These are phyloP conservation scores for Beauveria sp. DNA, from an alignment of 2,329 filamentous ascomycete genomes.

Conservation along the genomic window DNA sequence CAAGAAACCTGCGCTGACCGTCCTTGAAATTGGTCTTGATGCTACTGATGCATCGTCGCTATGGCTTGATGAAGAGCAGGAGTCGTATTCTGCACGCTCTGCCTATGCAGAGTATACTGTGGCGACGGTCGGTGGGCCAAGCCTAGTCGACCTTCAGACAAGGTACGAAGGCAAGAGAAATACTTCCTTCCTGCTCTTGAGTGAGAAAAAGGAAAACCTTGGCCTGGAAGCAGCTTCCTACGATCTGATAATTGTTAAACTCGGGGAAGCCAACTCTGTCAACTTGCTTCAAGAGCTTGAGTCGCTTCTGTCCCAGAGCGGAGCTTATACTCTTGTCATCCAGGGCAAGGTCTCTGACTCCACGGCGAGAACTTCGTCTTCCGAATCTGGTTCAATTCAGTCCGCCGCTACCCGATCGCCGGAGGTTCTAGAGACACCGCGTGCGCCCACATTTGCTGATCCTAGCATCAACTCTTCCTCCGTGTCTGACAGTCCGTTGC, in stretches of 20 bases:
- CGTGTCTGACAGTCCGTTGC: background rate
- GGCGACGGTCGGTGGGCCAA: background rate
- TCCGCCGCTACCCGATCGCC: background rate
- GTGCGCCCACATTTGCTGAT: background rate
- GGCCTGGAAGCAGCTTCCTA: background rate
- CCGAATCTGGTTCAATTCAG: background rate
- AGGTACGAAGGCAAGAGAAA: background rate
- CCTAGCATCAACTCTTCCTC: background rate
- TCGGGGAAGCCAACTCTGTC: background rate
- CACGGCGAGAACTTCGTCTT: background rate
- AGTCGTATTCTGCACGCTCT: background rate
- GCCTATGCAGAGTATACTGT: slow-evolving; percentile 1
- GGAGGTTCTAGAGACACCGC: background rate
- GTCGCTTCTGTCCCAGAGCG: background rate
- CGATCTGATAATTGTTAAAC: background rate
- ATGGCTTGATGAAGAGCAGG: slow-evolving; percentile 18
- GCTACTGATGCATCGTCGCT: slow-evolving; percentile 17
- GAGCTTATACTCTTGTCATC: background rate
- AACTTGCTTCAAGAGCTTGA: background rate
- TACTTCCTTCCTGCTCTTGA: background rate
- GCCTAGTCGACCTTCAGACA: slow-evolving; percentile 1
- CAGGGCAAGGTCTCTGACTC: background rate
- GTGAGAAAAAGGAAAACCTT: background rate
- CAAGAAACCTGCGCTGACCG: slow-evolving; percentile 24
- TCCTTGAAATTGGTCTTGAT: slow-evolving; percentile 26